Conservation (phyloP, 495 filamentous ascomycete genomes). For the Clohesyomyces aquaticus region DNA sequence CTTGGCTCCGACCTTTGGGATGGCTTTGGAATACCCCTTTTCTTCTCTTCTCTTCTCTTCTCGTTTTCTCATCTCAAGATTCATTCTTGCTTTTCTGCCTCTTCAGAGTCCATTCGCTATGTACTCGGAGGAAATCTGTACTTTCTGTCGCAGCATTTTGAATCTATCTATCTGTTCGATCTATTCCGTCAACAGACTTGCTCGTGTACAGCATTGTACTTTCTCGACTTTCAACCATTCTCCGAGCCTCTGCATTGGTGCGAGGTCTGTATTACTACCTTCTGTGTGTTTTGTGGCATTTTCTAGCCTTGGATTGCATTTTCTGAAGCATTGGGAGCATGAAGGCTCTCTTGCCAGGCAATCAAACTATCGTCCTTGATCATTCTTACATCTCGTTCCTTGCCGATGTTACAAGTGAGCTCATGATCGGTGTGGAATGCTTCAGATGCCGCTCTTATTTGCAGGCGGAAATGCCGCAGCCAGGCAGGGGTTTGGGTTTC, state of each 20-base stretch:
- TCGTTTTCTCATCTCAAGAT: background rate
- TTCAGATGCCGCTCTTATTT: background rate
- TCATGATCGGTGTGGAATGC: background rate
- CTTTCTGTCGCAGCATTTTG: background rate
- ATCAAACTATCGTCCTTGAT: background rate
- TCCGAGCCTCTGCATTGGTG: slow-evolving; percentile 5
- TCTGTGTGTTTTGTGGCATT: background rate
- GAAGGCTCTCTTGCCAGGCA: background rate
- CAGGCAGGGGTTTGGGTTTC: background rate
- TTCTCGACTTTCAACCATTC: background rate
- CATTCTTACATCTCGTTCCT: background rate
- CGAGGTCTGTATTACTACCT: slow-evolving; percentile 3
- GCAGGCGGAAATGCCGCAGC: background rate
- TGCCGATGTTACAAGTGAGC: background rate
- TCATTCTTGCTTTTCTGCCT: background rate
- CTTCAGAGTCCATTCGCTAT: no score
- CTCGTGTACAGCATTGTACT: background rate
- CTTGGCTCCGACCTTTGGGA: slow-evolving; percentile 1
- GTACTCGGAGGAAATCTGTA: background rate
- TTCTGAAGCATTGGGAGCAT: background rate
- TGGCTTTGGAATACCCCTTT: slow-evolving; percentile 16
- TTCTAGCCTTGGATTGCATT: background rate
- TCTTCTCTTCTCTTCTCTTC: background rate
- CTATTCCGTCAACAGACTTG: background rate
- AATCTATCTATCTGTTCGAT: background rate